Evolutionary conservation across 2,329 filamentous ascomycete species (phyloP).

Genomic region (Nothomitra cinnamomea): DNA sequence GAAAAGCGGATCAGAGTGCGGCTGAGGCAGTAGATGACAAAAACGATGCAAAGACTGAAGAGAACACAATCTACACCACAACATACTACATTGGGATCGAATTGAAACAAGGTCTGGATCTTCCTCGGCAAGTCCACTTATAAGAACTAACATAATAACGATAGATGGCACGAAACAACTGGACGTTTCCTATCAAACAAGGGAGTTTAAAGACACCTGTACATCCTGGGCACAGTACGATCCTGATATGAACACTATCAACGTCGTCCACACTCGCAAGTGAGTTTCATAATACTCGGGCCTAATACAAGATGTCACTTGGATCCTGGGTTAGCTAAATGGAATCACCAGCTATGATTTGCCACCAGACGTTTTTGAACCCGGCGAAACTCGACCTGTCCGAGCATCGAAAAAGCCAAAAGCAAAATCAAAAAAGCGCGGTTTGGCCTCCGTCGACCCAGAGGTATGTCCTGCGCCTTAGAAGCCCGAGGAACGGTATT

Average conservation of each 20-base stretch:
- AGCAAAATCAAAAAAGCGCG: constrained; percentile 6
- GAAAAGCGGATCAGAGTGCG: too few relatives aligned
- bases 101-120: constrained; percentile 49
- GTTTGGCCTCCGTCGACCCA: constrained; percentile 2
- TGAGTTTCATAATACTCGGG: constrained; percentile 29
- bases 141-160: not conserved
- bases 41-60: not conserved
- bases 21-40: too few relatives aligned
- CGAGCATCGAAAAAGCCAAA: constrained; percentile 10
- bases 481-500: not conserved
- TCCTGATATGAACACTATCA: constrained; percentile 56
- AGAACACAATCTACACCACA: constrained; percentile 52
- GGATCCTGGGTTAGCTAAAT: not conserved
- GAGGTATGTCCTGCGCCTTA: constrained; percentile 4
- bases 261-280: constrained; percentile 74
- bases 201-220: constrained; percentile 74
- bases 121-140: constrained; percentile 18
- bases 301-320: not conserved
- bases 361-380: constrained; percentile 74
- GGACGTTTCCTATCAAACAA: constrained; percentile 54
- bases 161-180: constrained; percentile 29
- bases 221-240: constrained; percentile 60
- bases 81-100: constrained; percentile 91
- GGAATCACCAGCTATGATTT: constrained; percentile 51
- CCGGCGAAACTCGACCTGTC: constrained; percentile 44